Evolutionary conservation across 352 stramenopile species (phyloP).

Genomic region (Phytophthora pluvialis): DNA sequence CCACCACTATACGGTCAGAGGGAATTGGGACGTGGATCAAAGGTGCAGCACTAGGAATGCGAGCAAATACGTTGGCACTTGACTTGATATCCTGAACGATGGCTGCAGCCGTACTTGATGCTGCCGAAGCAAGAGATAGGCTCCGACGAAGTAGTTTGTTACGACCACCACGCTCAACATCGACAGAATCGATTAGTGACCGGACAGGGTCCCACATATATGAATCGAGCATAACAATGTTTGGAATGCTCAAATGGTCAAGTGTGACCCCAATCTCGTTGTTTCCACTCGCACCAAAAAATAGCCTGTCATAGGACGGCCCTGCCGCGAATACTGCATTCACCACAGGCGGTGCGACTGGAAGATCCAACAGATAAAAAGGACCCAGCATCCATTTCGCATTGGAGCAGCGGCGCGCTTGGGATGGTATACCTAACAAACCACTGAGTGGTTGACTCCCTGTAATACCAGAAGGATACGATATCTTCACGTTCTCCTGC

Average conservation of each 20-base stretch:
- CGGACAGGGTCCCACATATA: constrained; percentile 73
- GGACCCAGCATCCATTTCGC: constrained; percentile 59
- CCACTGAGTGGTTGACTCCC: constrained; percentile 63
- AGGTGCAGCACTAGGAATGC: constrained; percentile 59
- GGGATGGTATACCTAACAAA: constrained; percentile 61
- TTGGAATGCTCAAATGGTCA: constrained; percentile 55
- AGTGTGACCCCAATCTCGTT: constrained; percentile 57
- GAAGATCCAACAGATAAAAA: constrained; percentile 74
- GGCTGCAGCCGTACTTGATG: constrained; percentile 64
- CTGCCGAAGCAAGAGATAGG: constrained; percentile 62
- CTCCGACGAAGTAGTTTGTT: constrained; percentile 60
- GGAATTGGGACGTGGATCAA: constrained; percentile 55
- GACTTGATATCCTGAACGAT: constrained; percentile 79
- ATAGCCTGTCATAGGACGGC: constrained; percentile 63
- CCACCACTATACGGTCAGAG: constrained; percentile 58
- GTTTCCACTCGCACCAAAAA: constrained; percentile 53
- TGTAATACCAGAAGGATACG: constrained; percentile 62
- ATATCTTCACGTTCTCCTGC: constrained; percentile 75
- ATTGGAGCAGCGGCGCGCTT: constrained; percentile 51
- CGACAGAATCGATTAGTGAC: constrained; percentile 71
- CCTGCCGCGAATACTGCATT: constrained; percentile 66
- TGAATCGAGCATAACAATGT: constrained; percentile 61
- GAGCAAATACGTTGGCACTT: constrained; percentile 54
- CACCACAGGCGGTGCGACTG: constrained; percentile 50
- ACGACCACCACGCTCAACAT: constrained; percentile 53